These are phyloP conservation scores for Porcisia hertigi DNA, from an alignment of 208 protist species.

Conservation along the genomic window DNA sequence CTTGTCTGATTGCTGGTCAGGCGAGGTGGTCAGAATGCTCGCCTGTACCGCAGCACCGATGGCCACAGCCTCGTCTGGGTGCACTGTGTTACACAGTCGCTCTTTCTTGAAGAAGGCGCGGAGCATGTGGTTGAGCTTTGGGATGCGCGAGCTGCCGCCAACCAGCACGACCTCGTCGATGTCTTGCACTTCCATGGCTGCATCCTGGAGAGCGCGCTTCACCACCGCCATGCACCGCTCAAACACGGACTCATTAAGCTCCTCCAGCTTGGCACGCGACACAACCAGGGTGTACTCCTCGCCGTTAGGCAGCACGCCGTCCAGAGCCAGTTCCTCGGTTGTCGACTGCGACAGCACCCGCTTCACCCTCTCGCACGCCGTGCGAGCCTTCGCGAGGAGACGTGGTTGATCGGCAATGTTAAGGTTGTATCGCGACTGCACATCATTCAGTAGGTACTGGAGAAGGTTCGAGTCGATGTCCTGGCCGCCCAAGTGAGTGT, in stretches of 20 bases:
- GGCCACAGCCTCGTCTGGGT: slow-evolving; percentile 98
- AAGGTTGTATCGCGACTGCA: slow-evolving; percentile 92
- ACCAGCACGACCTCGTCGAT: slow-evolving; percentile 95
- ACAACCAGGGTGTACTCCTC: slow-evolving; percentile 96
- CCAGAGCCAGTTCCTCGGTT: slow-evolving; percentile 94
- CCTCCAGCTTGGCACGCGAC: slow-evolving; percentile 98
- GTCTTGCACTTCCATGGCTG: slow-evolving; percentile 73
- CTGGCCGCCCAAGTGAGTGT: slow-evolving; percentile 99
- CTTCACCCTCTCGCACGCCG: slow-evolving; percentile 95
- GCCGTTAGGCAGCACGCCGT: slow-evolving; percentile 93
- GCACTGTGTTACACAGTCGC: slow-evolving; percentile 93
- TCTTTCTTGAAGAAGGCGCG: slow-evolving; percentile 66
- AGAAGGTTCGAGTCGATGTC: slow-evolving; percentile 98
- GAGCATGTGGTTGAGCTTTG: slow-evolving; percentile 94
- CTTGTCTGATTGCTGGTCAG: slow-evolving; percentile 60
- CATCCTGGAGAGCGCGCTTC: slow-evolving; percentile 87
- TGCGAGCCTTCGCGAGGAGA: slow-evolving; percentile 54
- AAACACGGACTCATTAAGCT: slow-evolving; percentile 91
- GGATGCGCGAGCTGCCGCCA: slow-evolving; percentile 97
- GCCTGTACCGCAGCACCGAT: slow-evolving; percentile 99
- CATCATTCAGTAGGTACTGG: slow-evolving; percentile 93
- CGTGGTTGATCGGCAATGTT: slow-evolving; percentile 42
- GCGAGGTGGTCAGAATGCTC: slow-evolving; percentile 84
- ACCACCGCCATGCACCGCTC: slow-evolving; percentile 75
- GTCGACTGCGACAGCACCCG: slow-evolving; percentile 93